phyloP scores from a whole-genome alignment of 164 flowering plant genomes.

The Dillenia turbinata region DNA sequence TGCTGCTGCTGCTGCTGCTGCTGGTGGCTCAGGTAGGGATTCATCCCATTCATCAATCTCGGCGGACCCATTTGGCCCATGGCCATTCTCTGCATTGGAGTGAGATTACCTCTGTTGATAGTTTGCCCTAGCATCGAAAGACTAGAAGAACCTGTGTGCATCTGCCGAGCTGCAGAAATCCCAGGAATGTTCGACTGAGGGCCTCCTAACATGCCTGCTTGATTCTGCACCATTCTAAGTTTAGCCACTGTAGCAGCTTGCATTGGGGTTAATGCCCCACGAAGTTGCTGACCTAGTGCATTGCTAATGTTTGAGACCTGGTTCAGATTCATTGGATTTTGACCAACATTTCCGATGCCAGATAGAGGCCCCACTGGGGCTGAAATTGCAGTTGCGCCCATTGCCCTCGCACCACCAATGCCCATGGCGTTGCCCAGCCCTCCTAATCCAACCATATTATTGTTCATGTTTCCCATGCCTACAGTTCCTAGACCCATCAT shows the following conservation, averaged over 20 bases:
- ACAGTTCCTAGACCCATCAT: conserved; percentile 62
- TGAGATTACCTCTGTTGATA: conserved; percentile 47
- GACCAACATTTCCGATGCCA: conserved; percentile 57
- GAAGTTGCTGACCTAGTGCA: conserved; percentile 50
- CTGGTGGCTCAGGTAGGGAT: conserved; percentile 56
- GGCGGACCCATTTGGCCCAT: conserved; percentile 85
- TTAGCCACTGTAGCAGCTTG: conserved; percentile 44
- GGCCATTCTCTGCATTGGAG: conserved; percentile 51
- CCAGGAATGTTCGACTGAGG: conserved; percentile 53
- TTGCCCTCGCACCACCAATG: conserved; percentile 60
- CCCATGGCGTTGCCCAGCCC: conserved; percentile 55
- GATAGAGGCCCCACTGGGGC: conserved; percentile 55
- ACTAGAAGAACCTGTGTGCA: conserved; percentile 58
- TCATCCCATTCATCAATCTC: conserved; percentile 62
- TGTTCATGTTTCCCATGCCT: conserved; percentile 62
- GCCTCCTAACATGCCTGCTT: conserved; percentile 39
- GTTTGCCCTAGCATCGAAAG: conserved; percentile 71
- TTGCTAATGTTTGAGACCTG: conserved; percentile 43
- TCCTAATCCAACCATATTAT: conserved; percentile 61
- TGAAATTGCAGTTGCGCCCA: conserved; percentile 64
- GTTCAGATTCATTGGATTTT: conserved; percentile 48
- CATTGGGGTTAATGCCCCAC: conserved; percentile 31
- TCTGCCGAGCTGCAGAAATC: conserved; percentile 57
- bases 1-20: conserved; percentile 33
- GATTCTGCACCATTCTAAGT: conserved; percentile 39